Base-by-base conservation (phyloP, 164 flowering plant species). In the Dillenia suffruticosa region DNA sequence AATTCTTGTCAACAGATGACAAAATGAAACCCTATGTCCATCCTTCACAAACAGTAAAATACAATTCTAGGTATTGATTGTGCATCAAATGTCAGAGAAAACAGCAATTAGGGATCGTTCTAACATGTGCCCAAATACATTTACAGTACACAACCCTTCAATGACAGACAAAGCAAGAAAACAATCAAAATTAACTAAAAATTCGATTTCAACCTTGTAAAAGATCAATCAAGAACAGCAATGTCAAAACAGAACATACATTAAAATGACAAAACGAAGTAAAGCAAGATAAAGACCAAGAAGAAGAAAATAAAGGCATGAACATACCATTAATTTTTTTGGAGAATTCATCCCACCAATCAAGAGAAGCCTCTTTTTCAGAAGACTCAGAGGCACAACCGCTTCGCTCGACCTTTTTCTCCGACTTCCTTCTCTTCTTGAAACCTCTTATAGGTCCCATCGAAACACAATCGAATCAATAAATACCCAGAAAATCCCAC, bases 331-430 rank as follows among this genome's bases (percentile, higher is more conserved):
- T 63, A 68, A 76, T 79, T 70, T 79, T 74, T 69, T 65, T 77
- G n/a, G 81, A 83, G 68, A 84, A 78, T 51, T 68, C 82, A 63
- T 74, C 80, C 88, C 90, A 85, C 88, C 90, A 87, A 73, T 83
- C 87, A 46, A 49, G 64, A 63, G 74, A 66, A 2, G 65, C 82
- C 47, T 78, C 82, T 51, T 70, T 64, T 58, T 76, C 77, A 7
- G 78, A 65, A 46, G 81, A 71, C 66, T 70, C 79, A 44, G 56
- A 57, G 53, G 50, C 65, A 2, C 70, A 69, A 68, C 59, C 72
- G 59, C 62, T 69, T 14, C 48, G 66, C 44, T 74, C 81, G 51
- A 19, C 54, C 66, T 68, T 64, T 59, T 63, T 74, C 70, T 74
- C 80, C 6, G 60, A 52, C 73, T 68, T 81, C 70, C 69, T 84